Evolutionary conservation across 2,329 filamentous ascomycete genomes (phyloP).

Genomic region (Apiospora malaysiana): DNA sequence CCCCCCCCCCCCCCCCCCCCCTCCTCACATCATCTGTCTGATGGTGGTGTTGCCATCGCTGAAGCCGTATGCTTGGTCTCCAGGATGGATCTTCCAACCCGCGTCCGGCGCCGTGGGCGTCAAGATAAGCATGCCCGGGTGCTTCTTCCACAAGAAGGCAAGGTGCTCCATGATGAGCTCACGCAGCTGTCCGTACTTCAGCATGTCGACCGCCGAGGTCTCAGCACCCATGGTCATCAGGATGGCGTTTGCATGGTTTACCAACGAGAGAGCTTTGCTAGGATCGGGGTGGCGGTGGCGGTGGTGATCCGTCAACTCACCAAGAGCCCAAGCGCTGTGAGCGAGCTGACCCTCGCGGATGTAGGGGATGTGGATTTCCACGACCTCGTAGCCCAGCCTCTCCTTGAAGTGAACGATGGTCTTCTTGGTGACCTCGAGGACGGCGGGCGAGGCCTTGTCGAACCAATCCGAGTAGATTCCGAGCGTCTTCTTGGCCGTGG

Average conservation of each 20-base stretch:
- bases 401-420: constrained; percentile 60
- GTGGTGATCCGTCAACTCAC: constrained; percentile 65
- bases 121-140: constrained; percentile 80
- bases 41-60: constrained; percentile 76
- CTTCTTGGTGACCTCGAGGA: constrained; percentile 65
- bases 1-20: too few species aligned
- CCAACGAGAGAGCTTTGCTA: constrained; percentile 55
- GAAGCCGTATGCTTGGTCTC: constrained; percentile 72
- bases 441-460: constrained; percentile 67
- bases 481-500: constrained; percentile 62
- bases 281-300: constrained; percentile 50
- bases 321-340: constrained; percentile 78
- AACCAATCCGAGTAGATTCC: constrained; percentile 76
- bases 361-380: constrained; percentile 70
- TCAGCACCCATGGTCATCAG: constrained; percentile 69
- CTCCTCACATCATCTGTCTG: constrained; percentile 70
- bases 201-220: constrained; percentile 71
- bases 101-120: constrained; percentile 78
- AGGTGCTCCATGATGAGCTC: constrained; percentile 63
- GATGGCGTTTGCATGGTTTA: constrained; percentile 73
- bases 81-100: constrained; percentile 70
- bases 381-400: constrained; percentile 52
- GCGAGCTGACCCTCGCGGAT: constrained; percentile 75
- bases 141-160: constrained; percentile 57
- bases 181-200: constrained; percentile 76